phyloP scores from a whole-genome alignment of 1,284 basidiomycete genomes.

The Heterobasidion annosum region DNA sequence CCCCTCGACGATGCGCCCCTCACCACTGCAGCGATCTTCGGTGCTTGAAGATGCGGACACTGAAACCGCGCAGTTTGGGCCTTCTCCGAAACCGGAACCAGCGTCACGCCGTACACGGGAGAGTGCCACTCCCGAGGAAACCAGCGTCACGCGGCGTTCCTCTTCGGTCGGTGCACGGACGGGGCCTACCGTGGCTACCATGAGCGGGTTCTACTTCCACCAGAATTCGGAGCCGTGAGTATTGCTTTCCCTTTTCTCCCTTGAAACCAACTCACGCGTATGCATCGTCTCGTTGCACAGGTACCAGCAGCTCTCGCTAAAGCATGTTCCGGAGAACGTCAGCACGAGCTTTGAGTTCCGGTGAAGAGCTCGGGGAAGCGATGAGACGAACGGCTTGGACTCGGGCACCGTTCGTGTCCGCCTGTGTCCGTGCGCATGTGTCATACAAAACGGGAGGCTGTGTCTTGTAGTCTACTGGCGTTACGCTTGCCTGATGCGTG shows the following conservation, averaged over 20 bases:
- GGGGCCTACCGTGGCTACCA: constrained; percentile 43
- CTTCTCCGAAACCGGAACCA: constrained; percentile 18
- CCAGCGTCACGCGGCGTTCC: constrained; percentile 5
- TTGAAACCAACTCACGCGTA: neutral
- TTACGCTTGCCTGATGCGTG: too few relatives aligned
- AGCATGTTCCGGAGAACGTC: constrained; percentile 28
- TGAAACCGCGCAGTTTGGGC: constrained; percentile 3
- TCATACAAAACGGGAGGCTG: too few relatives aligned
- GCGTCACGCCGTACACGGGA: constrained; percentile 16
- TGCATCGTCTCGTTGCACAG: constrained; percentile 13
- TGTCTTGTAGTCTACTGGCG: too few relatives aligned
- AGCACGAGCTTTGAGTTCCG: constrained; percentile 33
- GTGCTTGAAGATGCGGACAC: constrained; percentile 9
- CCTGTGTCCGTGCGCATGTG: too few relatives aligned
- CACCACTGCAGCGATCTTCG: constrained; percentile 1
- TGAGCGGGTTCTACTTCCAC: constrained; percentile 93
- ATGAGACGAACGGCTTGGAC: constrained; percentile 36
- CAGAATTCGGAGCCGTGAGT: constrained; percentile 82
- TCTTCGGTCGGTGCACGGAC: constrained; percentile 13
- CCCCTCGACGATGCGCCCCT: constrained; percentile 19
- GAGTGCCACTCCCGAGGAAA: constrained; percentile 17
- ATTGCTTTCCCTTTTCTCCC: neutral
- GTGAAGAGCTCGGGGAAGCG: constrained; percentile 13
- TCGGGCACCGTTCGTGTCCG: constrained; percentile 27
- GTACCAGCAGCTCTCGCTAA: constrained; percentile 33